Base-by-base conservation (phyloP, 2,329 filamentous ascomycete species). In the Sporothrix euskadiensis region DNA sequence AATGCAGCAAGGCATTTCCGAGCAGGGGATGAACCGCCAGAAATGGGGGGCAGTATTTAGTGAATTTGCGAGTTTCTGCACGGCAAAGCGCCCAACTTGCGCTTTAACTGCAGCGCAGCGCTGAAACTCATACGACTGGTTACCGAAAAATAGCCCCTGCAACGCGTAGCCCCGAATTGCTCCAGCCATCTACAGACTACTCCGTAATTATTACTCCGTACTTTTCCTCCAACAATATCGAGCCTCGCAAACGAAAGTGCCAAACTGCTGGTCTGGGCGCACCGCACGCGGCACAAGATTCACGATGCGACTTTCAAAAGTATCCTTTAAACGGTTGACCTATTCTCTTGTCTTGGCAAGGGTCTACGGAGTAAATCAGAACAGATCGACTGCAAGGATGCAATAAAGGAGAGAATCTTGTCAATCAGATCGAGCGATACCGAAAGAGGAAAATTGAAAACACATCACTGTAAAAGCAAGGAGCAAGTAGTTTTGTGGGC, bases 391-490 rank as follows among this genome's bases (percentile, higher is more conserved):
- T 12, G 14, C 39, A 19, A n/a, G 22, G 39, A n/a, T 32, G 14
- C 22, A 1, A 10, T 5, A 22, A 52, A 52, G 7, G 4, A 9
- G 6, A 56, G 30, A 61, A 19, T 49, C 39, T 5, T 65, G 61
- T 41, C 9, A 68, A 12, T 19, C 16, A 68, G 8, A 35, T 35
- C 26, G 26, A 47, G 44, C 63, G 44, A 68, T 68, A 9, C 30
- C 26, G 4, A 68, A 68, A 52, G 26, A n/a, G 65, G 65, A 52
- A 68, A 52, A 12, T 35, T n/a, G 30, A 35, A n/a, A 52, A 68
- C 26, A 52, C 19, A 30, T 35, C 26, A 19, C 35, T 30, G n/a
- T 30, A 5, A 16, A 68, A 35, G 14, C 8, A 19, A 47, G 44
- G 39, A 6, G n/a, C 22, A 26, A 7, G 4, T 30, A 4, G 52